A percentile compares a stretch with the other conserved stretches of the same genome.
phyloP scores from a whole-genome alignment of 139 green algal species.

The Chlorella sp. region DNA sequence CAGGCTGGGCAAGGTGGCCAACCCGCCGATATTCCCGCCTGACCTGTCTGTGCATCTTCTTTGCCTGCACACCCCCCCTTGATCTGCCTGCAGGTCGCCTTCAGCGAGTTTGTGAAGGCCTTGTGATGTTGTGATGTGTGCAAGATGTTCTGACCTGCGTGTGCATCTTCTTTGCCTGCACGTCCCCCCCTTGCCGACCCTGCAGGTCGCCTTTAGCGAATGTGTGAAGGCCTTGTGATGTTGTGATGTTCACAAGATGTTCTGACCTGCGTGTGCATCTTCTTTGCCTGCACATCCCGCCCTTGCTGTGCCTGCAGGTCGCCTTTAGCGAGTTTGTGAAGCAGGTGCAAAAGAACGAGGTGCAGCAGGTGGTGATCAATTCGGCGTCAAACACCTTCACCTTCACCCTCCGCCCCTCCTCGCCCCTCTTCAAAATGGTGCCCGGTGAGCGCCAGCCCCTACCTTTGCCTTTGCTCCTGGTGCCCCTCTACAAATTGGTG shows the following conservation, averaged over 20 bases:
- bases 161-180: no score
- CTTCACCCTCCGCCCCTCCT: slow-evolving; percentile 56
- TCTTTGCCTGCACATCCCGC: no score
- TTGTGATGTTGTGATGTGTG: background rate
- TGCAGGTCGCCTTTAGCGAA: slow-evolving; percentile 66
- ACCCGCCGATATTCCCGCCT: no score
- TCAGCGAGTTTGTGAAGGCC: slow-evolving; percentile 75
- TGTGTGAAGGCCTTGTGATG: slow-evolving; percentile 63
- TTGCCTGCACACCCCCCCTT: no score
- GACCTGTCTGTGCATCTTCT: no score
- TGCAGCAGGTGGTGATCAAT: slow-evolving; percentile 78
- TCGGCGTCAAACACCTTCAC: slow-evolving; percentile 58
- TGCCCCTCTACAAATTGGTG: no score
- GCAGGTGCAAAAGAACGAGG: slow-evolving; percentile 72
- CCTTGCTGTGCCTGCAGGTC: slow-evolving; percentile 45
- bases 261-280: no score
- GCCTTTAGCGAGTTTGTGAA: slow-evolving; percentile 83
- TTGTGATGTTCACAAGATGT: no score
- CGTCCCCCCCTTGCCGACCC: no score
- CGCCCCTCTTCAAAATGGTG: slow-evolving; percentile 20
- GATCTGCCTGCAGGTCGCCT: slow-evolving; percentile 48
- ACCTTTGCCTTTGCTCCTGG: no score
- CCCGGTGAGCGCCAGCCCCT: background rate
- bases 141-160: background rate
- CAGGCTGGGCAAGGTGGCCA: no score